Evolutionary conservation across 768 basidiomycete species (phyloP).

Genomic region (Zangia roseola): DNA sequence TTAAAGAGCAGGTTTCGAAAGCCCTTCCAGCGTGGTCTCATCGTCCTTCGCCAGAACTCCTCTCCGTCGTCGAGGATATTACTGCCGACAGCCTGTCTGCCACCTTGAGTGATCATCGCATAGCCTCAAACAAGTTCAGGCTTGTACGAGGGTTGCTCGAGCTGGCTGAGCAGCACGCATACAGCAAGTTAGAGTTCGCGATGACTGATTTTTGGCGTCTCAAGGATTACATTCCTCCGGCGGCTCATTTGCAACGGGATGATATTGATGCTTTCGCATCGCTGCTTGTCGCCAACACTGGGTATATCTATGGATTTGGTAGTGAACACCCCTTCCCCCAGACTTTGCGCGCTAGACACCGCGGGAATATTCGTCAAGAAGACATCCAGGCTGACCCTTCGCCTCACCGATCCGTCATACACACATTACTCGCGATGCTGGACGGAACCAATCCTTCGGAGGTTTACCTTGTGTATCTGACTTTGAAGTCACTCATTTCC

Average conservation of each 20-base stretch:
- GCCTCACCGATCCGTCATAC: constrained; percentile 50
- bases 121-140: constrained; percentile 74
- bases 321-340: constrained; percentile 46
- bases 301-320: constrained; percentile 60
- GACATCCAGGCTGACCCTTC: constrained; percentile 21
- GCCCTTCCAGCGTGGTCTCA: constrained; percentile 80
- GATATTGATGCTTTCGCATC: constrained; percentile 74
- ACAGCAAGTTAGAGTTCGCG: constrained; percentile 48
- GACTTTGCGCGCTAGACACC: constrained; percentile 41
- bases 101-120: constrained; percentile 57
- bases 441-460: constrained; percentile 47
- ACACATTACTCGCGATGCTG: constrained; percentile 57
- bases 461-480: constrained; percentile 59
- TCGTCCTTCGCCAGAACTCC: constrained; percentile 49
- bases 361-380: constrained; percentile 13
- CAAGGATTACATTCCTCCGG: constrained; percentile 69
- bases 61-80: constrained; percentile 44
- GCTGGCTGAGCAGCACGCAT: constrained; percentile 38
- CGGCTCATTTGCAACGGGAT: constrained; percentile 53
- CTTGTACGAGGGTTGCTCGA: constrained; percentile 65
- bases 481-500: constrained; percentile 59
- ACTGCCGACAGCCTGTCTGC: constrained; percentile 47
- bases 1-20: constrained; percentile 44
- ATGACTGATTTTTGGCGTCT: constrained; percentile 78
- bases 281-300: constrained; percentile 57